These are phyloP conservation scores for Ogataea allantospora DNA, from an alignment of 805 yeast genomes.

Conservation along the genomic window DNA sequence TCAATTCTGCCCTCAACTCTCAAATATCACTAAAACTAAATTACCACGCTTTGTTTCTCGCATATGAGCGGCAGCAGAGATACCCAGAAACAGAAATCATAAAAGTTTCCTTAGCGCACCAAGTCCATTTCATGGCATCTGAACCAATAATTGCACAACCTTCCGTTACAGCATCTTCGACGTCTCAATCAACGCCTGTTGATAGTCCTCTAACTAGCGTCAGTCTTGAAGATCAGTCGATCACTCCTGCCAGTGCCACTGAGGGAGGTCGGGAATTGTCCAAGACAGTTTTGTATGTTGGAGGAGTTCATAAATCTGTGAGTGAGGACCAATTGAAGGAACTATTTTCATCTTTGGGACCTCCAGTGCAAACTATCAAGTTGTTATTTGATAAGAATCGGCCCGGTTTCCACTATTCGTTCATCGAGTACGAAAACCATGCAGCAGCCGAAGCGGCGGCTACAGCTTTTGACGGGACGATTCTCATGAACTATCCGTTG, in stretches of 20 bases:
- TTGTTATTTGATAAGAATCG: conserved; percentile 73
- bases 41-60: too few relatives aligned
- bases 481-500: conserved; percentile 53
- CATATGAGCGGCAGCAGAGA: not conserved
- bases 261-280: conserved; percentile 83
- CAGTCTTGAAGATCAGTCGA: conserved; percentile 6
- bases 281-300: conserved; percentile 71
- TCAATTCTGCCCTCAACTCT: too few relatives aligned
- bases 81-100: conserved; percentile 1
- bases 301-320: conserved; percentile 64
- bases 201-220: conserved; percentile 10
- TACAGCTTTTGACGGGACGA: conserved; percentile 53
- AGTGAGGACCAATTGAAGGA: conserved; percentile 62
- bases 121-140: conserved; percentile 4
- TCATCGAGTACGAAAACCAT: conserved; percentile 66
- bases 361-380: conserved; percentile 63
- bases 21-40: too few relatives aligned
- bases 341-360: conserved; percentile 53
- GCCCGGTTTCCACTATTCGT: conserved; percentile 76
- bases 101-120: conserved; percentile 1
- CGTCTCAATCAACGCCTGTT: conserved; percentile 1
- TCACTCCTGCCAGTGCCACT: conserved; percentile 61
- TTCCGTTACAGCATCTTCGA: conserved; percentile 5
- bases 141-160: conserved; percentile 2
- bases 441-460: conserved; percentile 63